Base-by-base conservation (phyloP, 441 rosid species). In the Kokia cookei region DNA sequence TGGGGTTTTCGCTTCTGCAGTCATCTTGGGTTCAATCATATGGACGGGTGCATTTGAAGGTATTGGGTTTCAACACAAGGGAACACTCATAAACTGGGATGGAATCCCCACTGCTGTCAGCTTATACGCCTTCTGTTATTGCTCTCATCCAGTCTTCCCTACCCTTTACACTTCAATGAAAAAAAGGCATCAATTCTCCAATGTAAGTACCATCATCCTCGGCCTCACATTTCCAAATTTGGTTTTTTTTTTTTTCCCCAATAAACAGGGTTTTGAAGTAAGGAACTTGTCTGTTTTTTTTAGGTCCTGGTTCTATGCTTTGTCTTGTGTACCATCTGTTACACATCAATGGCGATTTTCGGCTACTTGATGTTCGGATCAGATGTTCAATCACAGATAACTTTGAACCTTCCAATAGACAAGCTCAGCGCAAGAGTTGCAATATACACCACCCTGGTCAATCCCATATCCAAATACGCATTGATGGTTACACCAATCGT, bases 111-210 rank as follows among this genome's bases (percentile, higher is more conserved):
- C 92, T 7, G 86, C 98, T 0, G 85, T 93, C 48, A 94, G 98
- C 79, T 88, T 94, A 77, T 94, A 89, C 40, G 85, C 88, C 40
- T 94, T 94, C 79, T 94, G 98, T 76, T 94, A 86, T 29, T 93
- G 99, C 22, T 97, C 97, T 1, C 99, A 93, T 78, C 98, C 99
- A 0, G 97, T 94, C 42, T 94, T 94, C 66, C 99, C 99, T 9
- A 89, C 92, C 9, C 84, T 94, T 7, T 93, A 93, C 84, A 86
- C 80, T 74, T 91, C 96, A 27, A 91, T 93, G 94, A 87, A 82
- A 72, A 90, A 84, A 74, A 94, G 86, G 76, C 91, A 76, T 13
- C 98, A 93, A 58, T 94, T 93, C 85, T 83, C 96, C 9, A 79
- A 82, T 57, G 97, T 90, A 84, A 94, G 97, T 79, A 53, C 17